Evolutionary conservation across 768 basidiomycete species (phyloP), one percentile per base, ranked within the genome.

Genomic region (Tricholoma saponaceum): DNA sequence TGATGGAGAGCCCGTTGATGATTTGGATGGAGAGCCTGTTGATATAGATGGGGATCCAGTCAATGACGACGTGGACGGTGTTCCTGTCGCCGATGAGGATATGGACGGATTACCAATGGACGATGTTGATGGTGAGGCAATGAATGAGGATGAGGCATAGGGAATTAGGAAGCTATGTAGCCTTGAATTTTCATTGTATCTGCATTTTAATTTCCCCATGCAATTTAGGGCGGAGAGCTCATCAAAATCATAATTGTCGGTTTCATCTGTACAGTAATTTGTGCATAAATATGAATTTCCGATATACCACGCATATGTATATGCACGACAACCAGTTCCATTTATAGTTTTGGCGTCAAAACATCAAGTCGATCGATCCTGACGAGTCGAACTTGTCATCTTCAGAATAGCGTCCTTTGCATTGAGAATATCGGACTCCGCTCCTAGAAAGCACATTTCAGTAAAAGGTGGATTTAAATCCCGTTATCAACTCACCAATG

Each of bases 391-490:
- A 58, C 70, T 75, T 13, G 81, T 69, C 71, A 87, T 84, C 68
- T 77, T 83, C 33, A 89, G 70, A 64, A 94, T 90, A 23, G 87
- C 87, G 32, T 87, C 84, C 72, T 85, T 93, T 14, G 92, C 92
- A n/a, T 79, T 76, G 55, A 79, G 68, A 52, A 93, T 82, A 57
- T 87, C 83, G 54, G 76, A 69, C 69, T 88, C 84, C 20, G 89
- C 78, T 56, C 91, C 91, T 92, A 3, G 7, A 49, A 18, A 64
- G 1, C 52, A 25, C 53, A 49, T 23, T 20, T 22, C 20, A 30
- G 25, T 61, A 44, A 58, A n/a, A 52, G 32, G n/a, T 22, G 23
- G 44, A 33, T 30, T n/a, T 28, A 33, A 33, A 52, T 35, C 33
- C 12, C 18, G 47, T 52, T 43, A 28, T 18, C 25, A 4, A 75